These are phyloP conservation scores for Beauveria medogensis DNA, from an alignment of 2,329 filamentous ascomycete species.

Conservation along the genomic window DNA sequence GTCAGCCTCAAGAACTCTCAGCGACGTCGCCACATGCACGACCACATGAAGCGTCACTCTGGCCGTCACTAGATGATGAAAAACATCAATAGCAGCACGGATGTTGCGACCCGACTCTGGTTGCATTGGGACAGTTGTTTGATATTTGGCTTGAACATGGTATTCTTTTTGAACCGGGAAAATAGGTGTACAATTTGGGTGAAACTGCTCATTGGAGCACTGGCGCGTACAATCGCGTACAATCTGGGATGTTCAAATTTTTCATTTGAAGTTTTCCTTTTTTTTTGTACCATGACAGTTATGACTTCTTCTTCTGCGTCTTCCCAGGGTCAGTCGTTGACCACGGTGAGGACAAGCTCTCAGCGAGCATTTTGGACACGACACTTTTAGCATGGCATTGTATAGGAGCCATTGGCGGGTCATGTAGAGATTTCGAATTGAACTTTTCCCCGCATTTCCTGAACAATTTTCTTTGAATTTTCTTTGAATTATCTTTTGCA, in stretches of 20 bases:
- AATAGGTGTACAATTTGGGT: not conserved
- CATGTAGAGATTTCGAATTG: slow-evolving; percentile 3
- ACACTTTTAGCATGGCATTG: slow-evolving; percentile 5
- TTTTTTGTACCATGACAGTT: slow-evolving; percentile 6
- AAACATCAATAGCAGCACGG: too few relatives aligned
- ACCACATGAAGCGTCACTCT: slow-evolving; percentile 28
- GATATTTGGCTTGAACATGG: not conserved
- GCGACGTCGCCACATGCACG: slow-evolving; percentile 28
- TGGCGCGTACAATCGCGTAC: not conserved
- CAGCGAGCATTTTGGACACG: slow-evolving; percentile 9
- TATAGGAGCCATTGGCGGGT: slow-evolving; percentile 3
- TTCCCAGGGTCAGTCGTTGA: not conserved
- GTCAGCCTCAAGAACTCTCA: slow-evolving; percentile 21
- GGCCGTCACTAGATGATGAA: slow-evolving; percentile 13
- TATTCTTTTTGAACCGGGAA: not conserved
- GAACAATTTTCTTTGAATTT: too few relatives aligned
- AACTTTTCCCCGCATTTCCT: not conserved
- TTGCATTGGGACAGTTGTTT: not conserved
- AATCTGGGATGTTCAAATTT: not conserved
- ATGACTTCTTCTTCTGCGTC: slow-evolving; percentile 8
- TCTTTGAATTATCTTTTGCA: too few relatives aligned
- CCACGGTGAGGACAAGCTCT: not conserved
- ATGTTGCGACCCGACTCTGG: not conserved
- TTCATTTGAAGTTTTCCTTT: not conserved
- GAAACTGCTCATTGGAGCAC: not conserved